Evolutionary conservation across 768 basidiomycete species (phyloP), one percentile per base, ranked within the genome.

Genomic region (Auriscalpium microsporum): DNA sequence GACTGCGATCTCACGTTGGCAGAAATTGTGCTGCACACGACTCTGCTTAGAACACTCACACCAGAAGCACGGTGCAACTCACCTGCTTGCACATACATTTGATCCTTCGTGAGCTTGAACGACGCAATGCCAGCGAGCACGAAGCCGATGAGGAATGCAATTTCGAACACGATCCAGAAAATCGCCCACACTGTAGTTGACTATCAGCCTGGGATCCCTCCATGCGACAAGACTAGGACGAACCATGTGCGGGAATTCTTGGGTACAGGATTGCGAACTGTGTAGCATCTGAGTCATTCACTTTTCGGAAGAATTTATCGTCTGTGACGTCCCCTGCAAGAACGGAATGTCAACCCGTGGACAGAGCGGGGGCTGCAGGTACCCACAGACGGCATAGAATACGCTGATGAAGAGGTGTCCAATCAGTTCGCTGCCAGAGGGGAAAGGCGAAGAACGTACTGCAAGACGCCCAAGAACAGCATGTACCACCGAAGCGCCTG

Each of bases 271-370:
- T 72, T 16, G 81, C 72, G 66, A 92, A 95, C 64, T 97, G 94
- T 2, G 92, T 90, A 56, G 90, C 89, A 65, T 95, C 94, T 1
- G 91, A 93, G 64, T 93, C 90, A 64, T 95, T 95, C 28, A 84
- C 79, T 74, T 95, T 95, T 65, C 93, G 90, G 71, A 94, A 96
- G 72, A 94, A 91, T 54, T 89, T 80, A 66, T 97, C 94, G 67
- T 97, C 94, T 45, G 90, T 82, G 46, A 94, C 86, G 65, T 97
- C 94, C 94, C 90, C 90, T 92, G 63, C 9, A 3, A 6, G 3
- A 14, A 19, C 44, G 49, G 40, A 50, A 10, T 17, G 16, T 28
- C 28, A 16, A 37, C 11, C 8, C 5, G 19, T 7, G 16, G 8
- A 48, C 19, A 4, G 28, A 17, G 11, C 8, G 36, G 38, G 44